Percentiles rank a stretch among this genome's conserved stretches.
Evolutionary conservation across 139 green algal genomes (phyloP).

Genomic region (Chlamydomonas sp.): DNA sequence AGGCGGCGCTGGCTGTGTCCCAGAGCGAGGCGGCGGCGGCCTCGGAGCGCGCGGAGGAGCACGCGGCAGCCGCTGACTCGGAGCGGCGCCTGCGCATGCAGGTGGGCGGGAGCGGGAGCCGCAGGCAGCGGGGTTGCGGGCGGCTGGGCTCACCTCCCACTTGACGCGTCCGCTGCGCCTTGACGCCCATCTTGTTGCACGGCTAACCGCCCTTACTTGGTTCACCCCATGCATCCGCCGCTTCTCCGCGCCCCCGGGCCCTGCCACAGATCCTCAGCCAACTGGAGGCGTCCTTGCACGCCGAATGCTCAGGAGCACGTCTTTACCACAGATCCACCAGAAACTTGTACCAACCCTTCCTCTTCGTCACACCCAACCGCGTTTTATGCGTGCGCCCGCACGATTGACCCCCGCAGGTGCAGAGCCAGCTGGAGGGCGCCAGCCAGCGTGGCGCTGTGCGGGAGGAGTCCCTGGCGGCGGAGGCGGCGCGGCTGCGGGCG

Average conservation of each 20-base stretch:
- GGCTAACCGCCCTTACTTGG: too few relatives aligned
- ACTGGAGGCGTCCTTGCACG: too few relatives aligned
- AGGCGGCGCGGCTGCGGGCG: not conserved
- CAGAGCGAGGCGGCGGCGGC: conserved; percentile 2
- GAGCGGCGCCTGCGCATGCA: conserved; percentile 33
- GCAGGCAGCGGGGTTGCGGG: too few relatives aligned
- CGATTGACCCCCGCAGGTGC: not conserved
- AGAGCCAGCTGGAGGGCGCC: conserved; percentile 7
- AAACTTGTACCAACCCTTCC: too few relatives aligned
- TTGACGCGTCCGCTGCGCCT: too few relatives aligned
- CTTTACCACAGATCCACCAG: too few relatives aligned
- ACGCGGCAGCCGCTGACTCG: not conserved
- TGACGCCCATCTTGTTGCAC: too few relatives aligned
- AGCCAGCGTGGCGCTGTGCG: conserved; percentile 9
- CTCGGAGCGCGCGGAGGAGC: conserved; percentile 19
- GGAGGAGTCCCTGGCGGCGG: conserved; percentile 7
- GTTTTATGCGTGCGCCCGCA: too few relatives aligned
- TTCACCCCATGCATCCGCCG: not conserved
- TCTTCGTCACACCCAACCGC: too few relatives aligned
- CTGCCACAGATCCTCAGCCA: not conserved
- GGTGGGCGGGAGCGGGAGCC: not conserved
- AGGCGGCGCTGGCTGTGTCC: not conserved
- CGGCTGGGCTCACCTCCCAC: too few relatives aligned
- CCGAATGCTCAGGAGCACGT: not conserved
- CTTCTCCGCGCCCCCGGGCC: too few relatives aligned